A percentile compares a stretch with the other conserved stretches of the same genome.
These are phyloP conservation scores for Cordyceps cateniannulata DNA, from an alignment of 2,329 filamentous ascomycete species.

Conservation along the genomic window DNA sequence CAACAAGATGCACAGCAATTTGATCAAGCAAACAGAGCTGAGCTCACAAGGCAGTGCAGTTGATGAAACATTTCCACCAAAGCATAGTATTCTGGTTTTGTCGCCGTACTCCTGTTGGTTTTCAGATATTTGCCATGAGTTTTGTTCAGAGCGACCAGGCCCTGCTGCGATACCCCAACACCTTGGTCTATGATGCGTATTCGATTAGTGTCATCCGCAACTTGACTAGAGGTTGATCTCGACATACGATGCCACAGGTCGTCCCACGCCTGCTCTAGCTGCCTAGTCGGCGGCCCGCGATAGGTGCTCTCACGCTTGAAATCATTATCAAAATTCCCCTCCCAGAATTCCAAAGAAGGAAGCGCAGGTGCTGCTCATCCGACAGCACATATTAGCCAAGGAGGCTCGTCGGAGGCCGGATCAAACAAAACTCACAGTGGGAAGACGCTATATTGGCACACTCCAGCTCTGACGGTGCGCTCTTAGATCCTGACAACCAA, in stretches of 20 bases:
- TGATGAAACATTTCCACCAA: conserved; percentile 16
- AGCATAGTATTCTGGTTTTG: conserved; percentile 10
- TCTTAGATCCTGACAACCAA: background rate
- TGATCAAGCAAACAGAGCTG: background rate
- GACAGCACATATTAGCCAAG: background rate
- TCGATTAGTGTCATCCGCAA: background rate
- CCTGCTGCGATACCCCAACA: background rate
- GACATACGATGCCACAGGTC: conserved; percentile 8
- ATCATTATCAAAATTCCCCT: conserved; percentile 4
- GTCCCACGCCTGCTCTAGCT: conserved; percentile 7
- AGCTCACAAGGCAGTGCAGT: conserved; percentile 15
- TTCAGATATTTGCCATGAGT: background rate
- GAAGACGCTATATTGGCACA: background rate
- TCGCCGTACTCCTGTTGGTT: background rate
- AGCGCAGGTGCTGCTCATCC: background rate
- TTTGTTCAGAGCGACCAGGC: conserved; percentile 2
- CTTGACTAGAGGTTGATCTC: background rate
- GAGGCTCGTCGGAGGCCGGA: background rate
- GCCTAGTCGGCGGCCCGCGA: conserved; percentile 2
- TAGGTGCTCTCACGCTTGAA: conserved; percentile 4
- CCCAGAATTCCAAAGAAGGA: background rate
- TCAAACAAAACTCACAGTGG: conserved; percentile 1
- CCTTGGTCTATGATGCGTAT: background rate
- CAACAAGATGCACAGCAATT: background rate
- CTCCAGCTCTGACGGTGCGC: background rate